Evolutionary conservation across 2,329 filamentous ascomycete species (phyloP).

Genomic region (Pseudocercospora eumusae): DNA sequence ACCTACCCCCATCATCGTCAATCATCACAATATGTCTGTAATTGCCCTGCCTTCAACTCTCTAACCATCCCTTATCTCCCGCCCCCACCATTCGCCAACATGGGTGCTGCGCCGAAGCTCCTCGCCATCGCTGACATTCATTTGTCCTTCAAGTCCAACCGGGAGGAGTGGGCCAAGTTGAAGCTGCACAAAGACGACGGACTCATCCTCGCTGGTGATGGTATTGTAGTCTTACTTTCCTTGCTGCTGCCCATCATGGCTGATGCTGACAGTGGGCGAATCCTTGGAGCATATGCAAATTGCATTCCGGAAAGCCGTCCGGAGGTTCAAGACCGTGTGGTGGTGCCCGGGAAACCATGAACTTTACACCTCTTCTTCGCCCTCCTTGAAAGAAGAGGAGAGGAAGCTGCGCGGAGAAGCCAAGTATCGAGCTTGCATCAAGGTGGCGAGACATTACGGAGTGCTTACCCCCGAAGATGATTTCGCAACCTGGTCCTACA

Average conservation of each 20-base stretch:
- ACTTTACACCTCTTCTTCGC: constrained; percentile 54
- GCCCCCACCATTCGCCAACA: constrained; percentile 13
- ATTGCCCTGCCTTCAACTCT: neutral
- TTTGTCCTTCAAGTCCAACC: constrained; percentile 50
- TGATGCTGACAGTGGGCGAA: constrained; percentile 37
- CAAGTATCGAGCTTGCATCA: constrained; percentile 59
- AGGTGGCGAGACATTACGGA: constrained; percentile 54
- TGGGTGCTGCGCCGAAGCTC: constrained; percentile 32
- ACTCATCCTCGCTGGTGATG: constrained; percentile 50
- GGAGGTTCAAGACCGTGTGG: constrained; percentile 51
- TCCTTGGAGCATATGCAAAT: constrained; percentile 39
- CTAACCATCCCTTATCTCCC: neutral
- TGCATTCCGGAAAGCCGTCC: constrained; percentile 46
- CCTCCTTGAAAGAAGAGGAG: constrained; percentile 38
- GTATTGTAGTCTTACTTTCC: constrained; percentile 24
- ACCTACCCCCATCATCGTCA: neutral
- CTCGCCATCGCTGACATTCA: constrained; percentile 52
- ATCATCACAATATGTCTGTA: constrained; percentile 6
- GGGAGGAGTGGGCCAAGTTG: constrained; percentile 47
- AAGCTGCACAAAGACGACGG: constrained; percentile 46
- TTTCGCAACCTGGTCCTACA: constrained; percentile 51
- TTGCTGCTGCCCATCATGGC: constrained; percentile 13
- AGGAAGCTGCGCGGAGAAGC: constrained; percentile 49
- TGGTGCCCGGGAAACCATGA: constrained; percentile 63
- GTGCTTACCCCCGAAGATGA: constrained; percentile 60